Conservation (phyloP, 2,329 filamentous ascomycete species). For the Monosporascus sp. region DNA sequence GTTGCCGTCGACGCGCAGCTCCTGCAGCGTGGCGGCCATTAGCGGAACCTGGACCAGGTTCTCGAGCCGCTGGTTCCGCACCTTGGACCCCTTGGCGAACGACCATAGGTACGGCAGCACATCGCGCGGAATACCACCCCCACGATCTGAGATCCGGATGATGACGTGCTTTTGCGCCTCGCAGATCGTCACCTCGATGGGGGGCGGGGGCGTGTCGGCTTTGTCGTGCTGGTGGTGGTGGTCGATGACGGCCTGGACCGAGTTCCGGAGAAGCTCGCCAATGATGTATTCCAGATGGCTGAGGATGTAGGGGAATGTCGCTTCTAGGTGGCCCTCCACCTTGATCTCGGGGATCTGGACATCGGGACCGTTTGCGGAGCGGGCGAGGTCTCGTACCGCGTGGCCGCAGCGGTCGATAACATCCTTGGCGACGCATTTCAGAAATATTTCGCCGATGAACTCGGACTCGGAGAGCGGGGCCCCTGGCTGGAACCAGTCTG, state of each 20-base stretch:
- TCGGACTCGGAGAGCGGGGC: slow-evolving; percentile 68
- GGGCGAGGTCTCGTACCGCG: slow-evolving; percentile 68
- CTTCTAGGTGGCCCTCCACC: slow-evolving; percentile 77
- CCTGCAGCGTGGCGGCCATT: slow-evolving; percentile 90
- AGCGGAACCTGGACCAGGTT: slow-evolving; percentile 84
- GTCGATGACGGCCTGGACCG: slow-evolving; percentile 87
- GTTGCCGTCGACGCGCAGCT: slow-evolving; percentile 52
- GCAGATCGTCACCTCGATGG: slow-evolving; percentile 91
- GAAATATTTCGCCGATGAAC: slow-evolving; percentile 91
- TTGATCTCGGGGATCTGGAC: slow-evolving; percentile 73
- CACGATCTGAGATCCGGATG: slow-evolving; percentile 91
- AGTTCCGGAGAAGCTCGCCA: slow-evolving; percentile 90
- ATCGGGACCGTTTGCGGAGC: slow-evolving; percentile 66
- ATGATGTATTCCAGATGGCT: slow-evolving; percentile 97
- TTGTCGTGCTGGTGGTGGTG: slow-evolving; percentile 53
- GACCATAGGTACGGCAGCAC: slow-evolving; percentile 91
- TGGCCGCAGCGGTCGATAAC: slow-evolving; percentile 79
- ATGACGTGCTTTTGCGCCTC: slow-evolving; percentile 94
- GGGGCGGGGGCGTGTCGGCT: slow-evolving; percentile 51
- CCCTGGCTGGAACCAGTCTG: slow-evolving; percentile 81
- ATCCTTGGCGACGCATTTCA: slow-evolving; percentile 85
- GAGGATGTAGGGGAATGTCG: slow-evolving; percentile 93
- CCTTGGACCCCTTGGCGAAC: slow-evolving; percentile 86
- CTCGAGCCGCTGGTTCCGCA: slow-evolving; percentile 68
- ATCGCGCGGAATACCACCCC: slow-evolving; percentile 82